A percentile compares a stretch with the other conserved stretches of the same genome.
Conservation (phyloP, 805 yeast species). For the Groenewaldozyma salmanticensis region DNA sequence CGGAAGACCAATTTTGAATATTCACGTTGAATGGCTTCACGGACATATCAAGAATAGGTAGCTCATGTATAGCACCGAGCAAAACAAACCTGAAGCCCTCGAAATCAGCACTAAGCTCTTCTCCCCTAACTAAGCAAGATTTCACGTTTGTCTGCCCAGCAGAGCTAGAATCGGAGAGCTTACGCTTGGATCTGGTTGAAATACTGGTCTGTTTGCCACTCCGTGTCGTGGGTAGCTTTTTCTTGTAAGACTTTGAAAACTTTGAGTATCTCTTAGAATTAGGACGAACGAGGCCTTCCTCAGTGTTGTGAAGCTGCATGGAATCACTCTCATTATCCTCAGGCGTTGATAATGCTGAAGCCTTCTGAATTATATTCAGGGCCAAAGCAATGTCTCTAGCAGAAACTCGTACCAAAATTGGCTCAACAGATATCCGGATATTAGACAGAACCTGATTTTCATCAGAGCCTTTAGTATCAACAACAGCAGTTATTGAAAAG, state of each 20-base stretch:
- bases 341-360: conserved; percentile 37
- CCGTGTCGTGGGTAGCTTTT: conserved; percentile 6
- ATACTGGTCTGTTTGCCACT: conserved; percentile 2
- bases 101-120: conserved; percentile 52
- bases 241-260: conserved; percentile 9
- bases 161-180: neutral
- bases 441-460: conserved; percentile 48
- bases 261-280: conserved; percentile 12
- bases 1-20: conserved; percentile 82
- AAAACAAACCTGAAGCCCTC: conserved; percentile 76
- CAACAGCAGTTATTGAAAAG: conserved; percentile 65
- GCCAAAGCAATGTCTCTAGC: conserved; percentile 81
- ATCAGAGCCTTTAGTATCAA: conserved; percentile 63
- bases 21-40: conserved; percentile 57
- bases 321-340: conserved; percentile 20
- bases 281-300: neutral
- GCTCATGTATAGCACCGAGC: conserved; percentile 84
- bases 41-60: conserved; percentile 76
- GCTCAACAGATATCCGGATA: conserved; percentile 66
- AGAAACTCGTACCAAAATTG: conserved; percentile 70
- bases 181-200: neutral
- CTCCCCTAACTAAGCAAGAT: conserved; percentile 47
- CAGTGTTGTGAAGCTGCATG: neutral
- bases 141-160: neutral
- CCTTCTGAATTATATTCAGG: conserved; percentile 58